A percentile compares a stretch with the other conserved stretches of the same genome.
Evolutionary conservation across 2,329 filamentous ascomycete species (phyloP).

Genomic region (Blumeriella jaapii): DNA sequence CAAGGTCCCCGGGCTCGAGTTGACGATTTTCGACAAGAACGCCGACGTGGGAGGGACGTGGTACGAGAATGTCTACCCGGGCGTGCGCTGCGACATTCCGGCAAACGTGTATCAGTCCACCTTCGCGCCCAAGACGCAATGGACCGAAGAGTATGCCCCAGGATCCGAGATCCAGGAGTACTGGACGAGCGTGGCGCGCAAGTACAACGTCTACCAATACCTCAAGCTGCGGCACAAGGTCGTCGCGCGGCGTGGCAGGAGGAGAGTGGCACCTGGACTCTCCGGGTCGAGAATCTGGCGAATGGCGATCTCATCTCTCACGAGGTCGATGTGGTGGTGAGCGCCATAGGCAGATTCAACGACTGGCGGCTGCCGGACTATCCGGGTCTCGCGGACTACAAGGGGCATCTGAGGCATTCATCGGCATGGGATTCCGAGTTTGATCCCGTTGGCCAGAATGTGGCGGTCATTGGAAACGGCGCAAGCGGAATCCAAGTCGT

Average conservation of each 20-base stretch:
- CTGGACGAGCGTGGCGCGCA: conserved; percentile 49
- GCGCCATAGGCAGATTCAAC: conserved; percentile 56
- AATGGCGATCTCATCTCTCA: conserved; percentile 31
- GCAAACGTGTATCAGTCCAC: conserved; percentile 53
- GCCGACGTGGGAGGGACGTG: conserved; percentile 19
- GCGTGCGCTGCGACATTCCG: conserved; percentile 17
- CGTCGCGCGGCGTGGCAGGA: conserved; percentile 43
- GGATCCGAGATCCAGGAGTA: conserved; percentile 58
- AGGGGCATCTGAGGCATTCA: conserved; percentile 45
- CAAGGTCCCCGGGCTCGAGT: conserved; percentile 48
- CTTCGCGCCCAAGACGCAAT: conserved; percentile 56
- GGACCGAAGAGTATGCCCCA: conserved; percentile 56
- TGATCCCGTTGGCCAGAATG: conserved; percentile 34
- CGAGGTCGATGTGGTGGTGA: conserved; percentile 48
- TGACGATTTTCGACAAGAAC: conserved; percentile 40
- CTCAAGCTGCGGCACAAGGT: conserved; percentile 45
- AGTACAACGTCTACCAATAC: conserved; percentile 52
- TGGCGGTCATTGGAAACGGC: conserved; percentile 42
- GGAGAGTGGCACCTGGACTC: conserved; percentile 38
- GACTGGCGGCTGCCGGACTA: conserved; percentile 52
- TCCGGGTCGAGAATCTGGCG: conserved; percentile 29
- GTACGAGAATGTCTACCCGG: conserved; percentile 36
- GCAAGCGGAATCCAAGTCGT: conserved; percentile 42
- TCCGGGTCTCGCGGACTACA: conserved; percentile 37
- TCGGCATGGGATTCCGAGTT: conserved; percentile 47